Base-by-base conservation (phyloP, 306 rosid species). In the Canavalia gladiata region DNA sequence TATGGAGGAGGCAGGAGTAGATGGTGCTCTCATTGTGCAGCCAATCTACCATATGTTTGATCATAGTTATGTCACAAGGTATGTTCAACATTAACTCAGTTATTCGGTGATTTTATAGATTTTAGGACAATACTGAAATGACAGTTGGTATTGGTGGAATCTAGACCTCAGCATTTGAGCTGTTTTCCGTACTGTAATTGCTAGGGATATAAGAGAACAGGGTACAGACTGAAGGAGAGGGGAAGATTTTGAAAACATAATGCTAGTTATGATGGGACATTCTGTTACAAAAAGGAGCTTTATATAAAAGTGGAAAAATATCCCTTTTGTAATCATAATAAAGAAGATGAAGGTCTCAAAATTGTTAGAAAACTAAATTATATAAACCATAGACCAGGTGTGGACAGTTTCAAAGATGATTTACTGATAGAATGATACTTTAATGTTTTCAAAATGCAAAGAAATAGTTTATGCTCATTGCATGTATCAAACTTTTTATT, bases 31-130 rank as follows among this genome's bases (percentile, higher is more conserved):
- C 8, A 91, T 92, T 81, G 97, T 94, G 75, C 98, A 94, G 90
- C 98, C 98, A 9, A 94, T 94, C 49, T 91, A 89, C 88, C 92
- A 94, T 76, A 92, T 85, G 76, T 94, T 92, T 60, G 97, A 92
- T 86, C 98, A 94, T 81, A 90, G 90, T 79, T 83, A 91, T 33
- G 91, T 94, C 85, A 92, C 98, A 81, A 91, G 98, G 97, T 94
- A 42, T 78, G 78, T 67, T 47, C 79, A 29, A 18, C 33, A 66
- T 11, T 18, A 50, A 11, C 66, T 49, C 12, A 50, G 68, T 85
- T 33, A 63, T 59, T 69, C 2, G 1, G 34, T 12, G 8, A 55
- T 69, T 50, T 77, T 72, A 39, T 41, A 5, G 1, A 2, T 37
- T 37, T 75, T 37, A 59, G 67, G 67, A 77, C 25, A 35, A 28